These are phyloP conservation scores for Verticillium nonalfalfae DNA, from an alignment of 2,329 filamentous ascomycete genomes.

Conservation along the genomic window DNA sequence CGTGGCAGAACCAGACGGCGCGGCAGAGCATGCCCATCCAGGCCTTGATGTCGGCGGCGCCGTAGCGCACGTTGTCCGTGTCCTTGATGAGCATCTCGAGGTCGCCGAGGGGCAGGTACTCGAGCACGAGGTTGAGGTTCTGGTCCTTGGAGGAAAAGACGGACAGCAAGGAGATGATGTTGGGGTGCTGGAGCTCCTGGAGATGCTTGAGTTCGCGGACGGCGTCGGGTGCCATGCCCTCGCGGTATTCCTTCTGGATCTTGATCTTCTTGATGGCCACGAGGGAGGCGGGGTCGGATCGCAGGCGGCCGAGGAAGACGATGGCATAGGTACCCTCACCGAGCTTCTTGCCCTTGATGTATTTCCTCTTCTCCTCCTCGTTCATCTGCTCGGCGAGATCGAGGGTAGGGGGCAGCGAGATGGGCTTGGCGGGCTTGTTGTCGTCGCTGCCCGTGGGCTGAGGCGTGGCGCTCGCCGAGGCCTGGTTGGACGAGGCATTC, in stretches of 20 bases:
- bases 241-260: conserved; percentile 75
- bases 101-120: conserved; percentile 90
- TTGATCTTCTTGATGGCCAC: conserved; percentile 96
- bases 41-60: conserved; percentile 85
- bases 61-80: conserved; percentile 69
- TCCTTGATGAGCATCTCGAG: conserved; percentile 93
- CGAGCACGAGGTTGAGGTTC: conserved; percentile 92
- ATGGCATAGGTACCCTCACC: conserved; percentile 97
- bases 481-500: conserved; percentile 28
- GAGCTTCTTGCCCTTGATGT: conserved; percentile 88
- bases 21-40: conserved; percentile 98
- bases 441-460: conserved; percentile 15
- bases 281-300: conserved; percentile 61
- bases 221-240: conserved; percentile 90
- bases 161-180: conserved; percentile 87
- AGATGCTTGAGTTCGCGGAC: conserved; percentile 94
- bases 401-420: conserved; percentile 31
- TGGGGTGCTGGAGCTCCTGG: conserved; percentile 88
- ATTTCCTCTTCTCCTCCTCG: conserved; percentile 77
- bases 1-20: conserved; percentile 94
- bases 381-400: conserved; percentile 77
- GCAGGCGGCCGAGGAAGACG: conserved; percentile 83
- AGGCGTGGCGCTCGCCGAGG: conserved; percentile 40
- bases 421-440: conserved; percentile 5
- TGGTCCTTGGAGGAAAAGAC: conserved; percentile 96